Conservation (phyloP, 1,284 basidiomycete species). For the Fomitopsis palustris region DNA sequence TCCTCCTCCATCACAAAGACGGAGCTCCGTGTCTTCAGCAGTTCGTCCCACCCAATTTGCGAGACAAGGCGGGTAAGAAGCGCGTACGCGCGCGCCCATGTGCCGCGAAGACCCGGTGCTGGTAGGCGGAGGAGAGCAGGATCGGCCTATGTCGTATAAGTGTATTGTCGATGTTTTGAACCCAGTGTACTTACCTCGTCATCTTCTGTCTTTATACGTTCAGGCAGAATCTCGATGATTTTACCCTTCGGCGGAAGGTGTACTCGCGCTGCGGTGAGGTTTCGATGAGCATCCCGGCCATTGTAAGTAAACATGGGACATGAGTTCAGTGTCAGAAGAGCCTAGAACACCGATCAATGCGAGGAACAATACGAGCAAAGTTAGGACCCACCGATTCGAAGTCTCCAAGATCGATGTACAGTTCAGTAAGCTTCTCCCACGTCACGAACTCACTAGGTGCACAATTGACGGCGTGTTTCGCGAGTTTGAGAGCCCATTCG, state of each 20-base stretch:
- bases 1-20: constrained; percentile 99
- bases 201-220: constrained; percentile 72
- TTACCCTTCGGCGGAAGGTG: constrained; percentile 86
- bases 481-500: constrained; percentile 92
- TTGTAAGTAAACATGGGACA: constrained; percentile 99
- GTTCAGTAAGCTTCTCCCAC: constrained; percentile 96
- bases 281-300: constrained; percentile 90
- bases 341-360: constrained; percentile 39
- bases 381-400: constrained; percentile 65
- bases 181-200: constrained; percentile 67
- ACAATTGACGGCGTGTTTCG: constrained; percentile 94
- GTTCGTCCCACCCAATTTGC: constrained; percentile 98
- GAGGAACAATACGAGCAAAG: not conserved
- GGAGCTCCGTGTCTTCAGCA: constrained; percentile 87
- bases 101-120: constrained; percentile 91
- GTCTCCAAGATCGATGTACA: constrained; percentile 88
- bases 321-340: constrained; percentile 93
- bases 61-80: constrained; percentile 88
- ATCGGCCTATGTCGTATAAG: constrained; percentile 60
- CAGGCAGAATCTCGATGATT: constrained; percentile 80
- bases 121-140: constrained; percentile 90
- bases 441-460: constrained; percentile 98
- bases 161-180: no score
- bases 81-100: constrained; percentile 93
- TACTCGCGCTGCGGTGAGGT: constrained; percentile 77